Base-by-base conservation (phyloP, 257 asterid species). In the Anisodus tanguticus region DNA sequence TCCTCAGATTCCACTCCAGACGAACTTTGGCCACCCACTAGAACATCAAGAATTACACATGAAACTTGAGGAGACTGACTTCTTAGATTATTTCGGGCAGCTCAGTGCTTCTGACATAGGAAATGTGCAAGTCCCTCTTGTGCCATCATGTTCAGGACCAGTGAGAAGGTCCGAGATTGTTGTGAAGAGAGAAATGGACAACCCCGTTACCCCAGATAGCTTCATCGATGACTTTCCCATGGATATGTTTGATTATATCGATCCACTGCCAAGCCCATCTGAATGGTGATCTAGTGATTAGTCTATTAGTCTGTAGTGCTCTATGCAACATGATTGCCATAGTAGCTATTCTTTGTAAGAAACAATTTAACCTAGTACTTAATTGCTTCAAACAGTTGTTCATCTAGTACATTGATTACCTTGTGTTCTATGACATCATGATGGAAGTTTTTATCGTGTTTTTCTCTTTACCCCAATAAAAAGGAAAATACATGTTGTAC, bases 221-320 rank as follows among this genome's bases (percentile, higher is more conserved):
- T 89, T 91, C 82, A 82, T 90, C 3, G 96, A 92, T 84, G 98
- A 95, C 54, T 90, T 93, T 82, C 97, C 95, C 3, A 84, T 92
- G 10, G 97, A 93, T 83, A 89, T 93, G 90, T 93, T 90, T 67
- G 95, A 93, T 83, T 90, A 82, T 17, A 88, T 91, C 8, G 98
- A 91, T 13, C 85, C 93, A 55, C 90, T 93, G 72, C 95, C 97
- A 6, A 90, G 96, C 87, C 97, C 94, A n/a, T 90, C 92, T 3
- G 83, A 92, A 66, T 92, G 98, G 97, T 88, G 88, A 47, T 84
- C 6, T 3, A 26, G 70, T 64, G 16, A 85, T 81, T 81, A 26
- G 45, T 63, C 47, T 12, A 2, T 31, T 60, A 19, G 13, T 54
- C 9, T 22, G 59, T 64, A 45, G 35, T 54, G 63, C 26, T 84